These are phyloP conservation scores for Colletotrichum spaethianum DNA, from an alignment of 2,329 filamentous ascomycete species.

Conservation along the genomic window DNA sequence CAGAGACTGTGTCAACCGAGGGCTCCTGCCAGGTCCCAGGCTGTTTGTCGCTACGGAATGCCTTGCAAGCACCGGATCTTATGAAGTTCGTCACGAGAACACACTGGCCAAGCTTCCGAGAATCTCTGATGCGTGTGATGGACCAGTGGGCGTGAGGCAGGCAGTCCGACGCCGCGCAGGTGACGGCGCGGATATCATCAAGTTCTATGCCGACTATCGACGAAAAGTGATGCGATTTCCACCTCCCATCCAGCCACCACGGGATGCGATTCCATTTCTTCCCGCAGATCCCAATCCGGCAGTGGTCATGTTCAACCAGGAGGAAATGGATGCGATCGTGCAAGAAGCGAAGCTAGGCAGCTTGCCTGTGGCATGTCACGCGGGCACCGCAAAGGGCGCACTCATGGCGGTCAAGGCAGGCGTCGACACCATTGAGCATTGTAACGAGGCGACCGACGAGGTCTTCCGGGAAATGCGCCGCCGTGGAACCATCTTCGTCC, in stretches of 20 bases:
- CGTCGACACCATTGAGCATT: slow-evolving; percentile 64
- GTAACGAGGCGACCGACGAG: slow-evolving; percentile 54
- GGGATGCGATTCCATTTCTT: slow-evolving; percentile 46
- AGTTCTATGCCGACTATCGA: slow-evolving; percentile 66
- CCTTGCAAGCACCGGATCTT: slow-evolving; percentile 64
- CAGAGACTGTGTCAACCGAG: slow-evolving; percentile 68
- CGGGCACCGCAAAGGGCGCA: slow-evolving; percentile 57
- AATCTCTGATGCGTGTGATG: slow-evolving; percentile 61
- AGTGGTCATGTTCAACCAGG: slow-evolving; percentile 61
- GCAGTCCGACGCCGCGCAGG: slow-evolving; percentile 63
- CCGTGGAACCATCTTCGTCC: slow-evolving; percentile 64
- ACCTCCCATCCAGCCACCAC: slow-evolving; percentile 40
- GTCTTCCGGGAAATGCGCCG: slow-evolving; percentile 60
- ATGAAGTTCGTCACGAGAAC: slow-evolving; percentile 65
- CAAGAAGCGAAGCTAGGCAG: slow-evolving; percentile 58
- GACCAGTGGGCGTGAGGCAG: slow-evolving; percentile 59
- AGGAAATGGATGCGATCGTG: slow-evolving; percentile 66
- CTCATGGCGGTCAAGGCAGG: slow-evolving; percentile 62
- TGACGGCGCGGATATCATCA: slow-evolving; percentile 65
- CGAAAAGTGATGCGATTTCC: slow-evolving; percentile 61
- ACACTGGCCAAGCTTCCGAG: slow-evolving; percentile 48
- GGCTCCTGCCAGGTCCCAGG: slow-evolving; percentile 67
- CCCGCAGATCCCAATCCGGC: slow-evolving; percentile 55
- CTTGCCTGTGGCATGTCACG: slow-evolving; percentile 60
- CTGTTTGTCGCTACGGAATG: slow-evolving; percentile 69